Evolutionary conservation across 2,329 filamentous ascomycete genomes (phyloP), one percentile per base, ranked within the genome.

Genomic region (Aspergillus fijiensis): DNA sequence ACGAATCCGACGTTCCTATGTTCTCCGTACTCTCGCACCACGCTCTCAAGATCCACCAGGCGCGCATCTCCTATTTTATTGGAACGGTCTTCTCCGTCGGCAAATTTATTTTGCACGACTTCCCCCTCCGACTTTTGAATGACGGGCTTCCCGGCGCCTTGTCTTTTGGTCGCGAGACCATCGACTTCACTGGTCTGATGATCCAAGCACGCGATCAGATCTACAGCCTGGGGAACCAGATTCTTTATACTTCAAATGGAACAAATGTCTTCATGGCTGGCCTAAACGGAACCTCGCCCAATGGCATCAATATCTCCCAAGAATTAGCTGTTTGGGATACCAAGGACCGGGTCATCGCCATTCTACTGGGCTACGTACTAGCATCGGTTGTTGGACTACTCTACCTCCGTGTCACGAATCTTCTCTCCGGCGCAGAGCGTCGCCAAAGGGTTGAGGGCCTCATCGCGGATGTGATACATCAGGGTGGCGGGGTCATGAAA

Each of bases 401-500:
- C 1, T 99, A 98, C 73, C 82, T 98, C 31, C 88, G 87, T 59
- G 83, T 89, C 60, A 89, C 89, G 27, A 84, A 84, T 5, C 86
- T 90, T 0, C 84, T 96, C 64, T 87, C 88, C 57, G 79, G 79
- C 27, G 80, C 81, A 3, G 80, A 81, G 51, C 76, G 82, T 54
- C 81, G 81, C 4, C 83, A 84, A 60, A 81, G 80, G 62, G 76
- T 85, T 4, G 93, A 98, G 74, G 89, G 89, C 7, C 76, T 97
- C 48, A 67, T 79, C 60, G 89, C 94, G 25, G 94, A 98, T 64
- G 84, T 88, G 1, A 82, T 99, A 23, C 89, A 92, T 64, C 96
- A 99, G 81, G 95, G 95, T 51, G 96, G 95, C 48, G 95, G 96
- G 14, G 94, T 99, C 10, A 87, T 97, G 82, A 99, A 99, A 76